These are phyloP conservation scores for Pseudogymnoascus verrucosus DNA, from an alignment of 2,329 filamentous ascomycete genomes.

Conservation along the genomic window DNA sequence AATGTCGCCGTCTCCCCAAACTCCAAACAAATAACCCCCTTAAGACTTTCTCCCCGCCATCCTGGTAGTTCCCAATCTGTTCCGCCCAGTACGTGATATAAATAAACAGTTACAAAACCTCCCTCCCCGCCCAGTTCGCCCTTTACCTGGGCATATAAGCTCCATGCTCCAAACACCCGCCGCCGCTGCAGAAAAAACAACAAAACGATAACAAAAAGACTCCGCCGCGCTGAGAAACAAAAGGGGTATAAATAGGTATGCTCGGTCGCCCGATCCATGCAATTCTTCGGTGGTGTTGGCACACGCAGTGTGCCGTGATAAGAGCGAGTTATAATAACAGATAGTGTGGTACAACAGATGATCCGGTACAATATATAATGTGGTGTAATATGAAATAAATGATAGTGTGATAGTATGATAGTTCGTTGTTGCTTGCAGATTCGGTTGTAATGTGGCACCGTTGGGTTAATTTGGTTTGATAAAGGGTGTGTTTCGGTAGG, in stretches of 20 bases:
- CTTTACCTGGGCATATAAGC: neutral
- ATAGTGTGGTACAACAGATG: neutral
- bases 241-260: slow-evolving; percentile 4
- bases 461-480: neutral
- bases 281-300: neutral
- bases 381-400: neutral
- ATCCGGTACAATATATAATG: neutral
- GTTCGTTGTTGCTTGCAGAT: neutral
- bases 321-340: slow-evolving; percentile 3
- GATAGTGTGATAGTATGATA: neutral
- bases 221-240: slow-evolving; percentile 1
- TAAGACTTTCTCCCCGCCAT: neutral
- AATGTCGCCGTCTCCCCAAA: neutral
- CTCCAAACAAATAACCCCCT: neutral
- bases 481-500: neutral
- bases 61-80: neutral
- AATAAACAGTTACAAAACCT: neutral
- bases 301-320: neutral
- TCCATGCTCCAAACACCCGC: slow-evolving; percentile 5
- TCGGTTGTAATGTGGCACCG: neutral
- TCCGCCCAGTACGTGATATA: neutral
- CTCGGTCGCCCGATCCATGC: slow-evolving; percentile 1
- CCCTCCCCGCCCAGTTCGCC: neutral
- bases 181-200: neutral
- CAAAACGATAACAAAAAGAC: neutral